Conservation (phyloP, 2,329 filamentous ascomycete species). For the Diaporthe nobilis region DNA sequence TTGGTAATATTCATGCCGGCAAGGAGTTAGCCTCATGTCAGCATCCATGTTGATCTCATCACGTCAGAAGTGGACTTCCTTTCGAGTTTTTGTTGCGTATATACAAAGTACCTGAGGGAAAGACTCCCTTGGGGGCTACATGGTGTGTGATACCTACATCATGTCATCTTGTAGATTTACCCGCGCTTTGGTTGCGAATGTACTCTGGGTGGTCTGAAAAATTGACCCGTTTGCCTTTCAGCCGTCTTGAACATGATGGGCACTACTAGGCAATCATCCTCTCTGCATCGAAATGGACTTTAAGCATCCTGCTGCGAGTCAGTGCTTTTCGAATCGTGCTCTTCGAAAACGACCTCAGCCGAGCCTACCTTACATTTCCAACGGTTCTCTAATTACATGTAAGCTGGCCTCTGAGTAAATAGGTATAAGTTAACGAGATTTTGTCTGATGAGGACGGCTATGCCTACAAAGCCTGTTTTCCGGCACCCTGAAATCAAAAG, state of each 20-base stretch:
- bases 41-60: not conserved
- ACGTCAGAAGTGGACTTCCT: conserved; percentile 11
- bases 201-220: not conserved
- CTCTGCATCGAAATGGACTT: not conserved
- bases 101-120: not conserved
- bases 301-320: not conserved
- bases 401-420: not conserved
- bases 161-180: too few relatives aligned
- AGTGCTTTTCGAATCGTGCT: not conserved
- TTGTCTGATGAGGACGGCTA: not conserved
- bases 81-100: not conserved
- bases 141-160: too few relatives aligned
- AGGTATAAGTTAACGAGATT: not conserved
- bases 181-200: too few relatives aligned
- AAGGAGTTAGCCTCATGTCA: not conserved
- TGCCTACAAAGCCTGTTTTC: not conserved
- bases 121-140: not conserved
- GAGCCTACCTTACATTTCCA: not conserved
- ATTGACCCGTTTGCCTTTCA: not conserved
- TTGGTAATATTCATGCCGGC: not conserved
- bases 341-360: not conserved
- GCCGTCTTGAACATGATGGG: not conserved
- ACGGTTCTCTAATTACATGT: not conserved
- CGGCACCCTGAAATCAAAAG: not conserved
- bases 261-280: not conserved